phyloP scores from a whole-genome alignment of 257 asterid genomes.

The Solanum bukasovii region DNA sequence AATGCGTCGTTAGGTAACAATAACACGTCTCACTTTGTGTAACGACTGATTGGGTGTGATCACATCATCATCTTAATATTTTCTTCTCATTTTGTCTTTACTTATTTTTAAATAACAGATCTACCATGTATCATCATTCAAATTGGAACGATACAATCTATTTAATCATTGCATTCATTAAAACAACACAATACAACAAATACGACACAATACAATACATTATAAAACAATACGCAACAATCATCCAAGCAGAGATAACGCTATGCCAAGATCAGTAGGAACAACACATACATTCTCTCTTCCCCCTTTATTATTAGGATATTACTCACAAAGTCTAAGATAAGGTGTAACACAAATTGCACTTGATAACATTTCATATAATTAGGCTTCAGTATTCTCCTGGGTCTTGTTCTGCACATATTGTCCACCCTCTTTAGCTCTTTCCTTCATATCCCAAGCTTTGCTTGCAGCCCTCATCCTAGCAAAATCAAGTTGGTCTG shows the following conservation, averaged over 20 bases:
- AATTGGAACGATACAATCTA: not conserved
- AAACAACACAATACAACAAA: not conserved
- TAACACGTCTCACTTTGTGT: no score
- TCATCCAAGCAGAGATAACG: not conserved
- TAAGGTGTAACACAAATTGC: not conserved
- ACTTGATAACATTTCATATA: not conserved
- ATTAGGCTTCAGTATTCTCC: not conserved
- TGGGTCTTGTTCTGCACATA: not conserved
- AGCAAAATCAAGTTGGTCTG: conserved; percentile 11
- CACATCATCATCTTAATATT: no score
- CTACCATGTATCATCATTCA: no score
- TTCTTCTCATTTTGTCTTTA: no score
- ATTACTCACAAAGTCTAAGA: not conserved
- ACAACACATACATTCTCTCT: not conserved
- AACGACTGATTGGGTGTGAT: no score
- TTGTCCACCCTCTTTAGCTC: conserved; percentile 11
- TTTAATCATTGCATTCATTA: no score
- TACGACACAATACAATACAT: not conserved
- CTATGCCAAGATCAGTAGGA: not conserved
- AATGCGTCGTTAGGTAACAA: no score
- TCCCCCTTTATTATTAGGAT: not conserved
- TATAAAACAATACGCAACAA: not conserved
- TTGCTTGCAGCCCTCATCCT: conserved; percentile 10
- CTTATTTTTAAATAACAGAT: no score
- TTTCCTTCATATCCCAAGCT: conserved; percentile 21